phyloP scores from a whole-genome alignment of 2,329 filamentous ascomycete genomes.

The Trichoderma guizhouense region DNA sequence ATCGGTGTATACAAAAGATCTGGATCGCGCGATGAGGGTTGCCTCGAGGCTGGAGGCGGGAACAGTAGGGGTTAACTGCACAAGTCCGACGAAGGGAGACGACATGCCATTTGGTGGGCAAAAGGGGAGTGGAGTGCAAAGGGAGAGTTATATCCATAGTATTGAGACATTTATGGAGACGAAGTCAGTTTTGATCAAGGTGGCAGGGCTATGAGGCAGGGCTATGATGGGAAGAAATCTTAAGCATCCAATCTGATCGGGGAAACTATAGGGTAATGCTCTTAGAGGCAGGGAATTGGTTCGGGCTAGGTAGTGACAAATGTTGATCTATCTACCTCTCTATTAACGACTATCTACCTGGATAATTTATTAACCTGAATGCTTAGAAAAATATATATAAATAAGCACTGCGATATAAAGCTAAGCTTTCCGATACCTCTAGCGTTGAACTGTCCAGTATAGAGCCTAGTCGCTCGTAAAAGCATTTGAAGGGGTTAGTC shows the following conservation, averaged over 20 bases:
- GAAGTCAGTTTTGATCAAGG: neutral
- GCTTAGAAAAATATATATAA: neutral
- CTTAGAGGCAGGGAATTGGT: too few species aligned
- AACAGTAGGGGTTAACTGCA: constrained; percentile 39
- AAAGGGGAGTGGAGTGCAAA: constrained; percentile 7
- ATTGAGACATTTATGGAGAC: neutral
- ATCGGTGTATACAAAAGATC: constrained; percentile 54
- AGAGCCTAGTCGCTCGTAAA: neutral
- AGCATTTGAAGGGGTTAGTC: neutral
- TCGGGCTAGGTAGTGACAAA: neutral
- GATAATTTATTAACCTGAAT: neutral
- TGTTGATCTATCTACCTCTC: neutral
- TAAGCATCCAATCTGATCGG: neutral
- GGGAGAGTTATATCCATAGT: neutral
- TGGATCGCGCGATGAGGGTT: constrained; percentile 37
- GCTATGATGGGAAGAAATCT: neutral
- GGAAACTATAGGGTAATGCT: neutral
- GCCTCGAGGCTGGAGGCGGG: constrained; percentile 53
- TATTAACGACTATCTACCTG: neutral
- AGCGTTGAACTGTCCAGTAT: neutral
- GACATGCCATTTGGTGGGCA: constrained; percentile 29
- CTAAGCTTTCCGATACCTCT: neutral
- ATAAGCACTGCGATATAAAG: neutral
- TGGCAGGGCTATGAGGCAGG: neutral
- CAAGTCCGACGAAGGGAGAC: constrained; percentile 25